These are phyloP conservation scores for Panellus pusillus DNA, from an alignment of 768 basidiomycete genomes.

Conservation along the genomic window DNA sequence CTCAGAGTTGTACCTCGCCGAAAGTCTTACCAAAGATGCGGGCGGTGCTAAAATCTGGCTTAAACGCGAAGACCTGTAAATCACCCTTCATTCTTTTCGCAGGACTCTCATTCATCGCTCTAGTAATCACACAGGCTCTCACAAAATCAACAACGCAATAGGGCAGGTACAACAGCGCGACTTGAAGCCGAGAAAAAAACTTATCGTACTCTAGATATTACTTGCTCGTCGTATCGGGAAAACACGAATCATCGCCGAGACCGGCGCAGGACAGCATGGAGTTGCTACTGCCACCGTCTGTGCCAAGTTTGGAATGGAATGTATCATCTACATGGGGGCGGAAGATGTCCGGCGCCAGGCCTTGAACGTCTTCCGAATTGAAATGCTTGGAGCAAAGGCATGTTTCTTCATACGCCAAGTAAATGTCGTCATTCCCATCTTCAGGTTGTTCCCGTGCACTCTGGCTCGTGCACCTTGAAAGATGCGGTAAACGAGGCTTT, in stretches of 20 bases:
- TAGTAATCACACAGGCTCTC: slow-evolving; percentile 97
- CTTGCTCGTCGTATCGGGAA: slow-evolving; percentile 94
- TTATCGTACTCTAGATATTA: slow-evolving; percentile 62
- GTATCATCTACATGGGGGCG: slow-evolving; percentile 96
- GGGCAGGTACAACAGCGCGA: slow-evolving; percentile 68
- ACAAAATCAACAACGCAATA: slow-evolving; percentile 99
- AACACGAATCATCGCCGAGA: slow-evolving; percentile 97
- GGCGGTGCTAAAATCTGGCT: slow-evolving; percentile 98
- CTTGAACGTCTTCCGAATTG: slow-evolving; percentile 96
- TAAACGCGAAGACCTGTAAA: slow-evolving; percentile 88
- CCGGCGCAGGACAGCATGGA: slow-evolving; percentile 98
- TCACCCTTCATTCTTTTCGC: background rate
- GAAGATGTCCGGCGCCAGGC: slow-evolving; percentile 97
- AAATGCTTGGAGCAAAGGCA: slow-evolving; percentile 94
- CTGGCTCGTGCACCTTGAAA: slow-evolving; percentile 93
- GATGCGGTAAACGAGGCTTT: slow-evolving; percentile 98
- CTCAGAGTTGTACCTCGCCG: slow-evolving; percentile 87
- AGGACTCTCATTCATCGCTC: slow-evolving; percentile 4
- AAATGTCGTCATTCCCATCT: background rate
- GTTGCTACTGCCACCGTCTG: slow-evolving; percentile 99
- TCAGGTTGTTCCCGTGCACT: slow-evolving; percentile 90
- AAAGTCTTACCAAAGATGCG: slow-evolving; percentile 84
- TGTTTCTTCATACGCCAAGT: background rate
- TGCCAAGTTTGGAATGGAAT: slow-evolving; percentile 94
- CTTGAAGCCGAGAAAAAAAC: background rate